phyloP scores from a whole-genome alignment of 2,329 filamentous ascomycete genomes.

The Cercospora beticola region DNA sequence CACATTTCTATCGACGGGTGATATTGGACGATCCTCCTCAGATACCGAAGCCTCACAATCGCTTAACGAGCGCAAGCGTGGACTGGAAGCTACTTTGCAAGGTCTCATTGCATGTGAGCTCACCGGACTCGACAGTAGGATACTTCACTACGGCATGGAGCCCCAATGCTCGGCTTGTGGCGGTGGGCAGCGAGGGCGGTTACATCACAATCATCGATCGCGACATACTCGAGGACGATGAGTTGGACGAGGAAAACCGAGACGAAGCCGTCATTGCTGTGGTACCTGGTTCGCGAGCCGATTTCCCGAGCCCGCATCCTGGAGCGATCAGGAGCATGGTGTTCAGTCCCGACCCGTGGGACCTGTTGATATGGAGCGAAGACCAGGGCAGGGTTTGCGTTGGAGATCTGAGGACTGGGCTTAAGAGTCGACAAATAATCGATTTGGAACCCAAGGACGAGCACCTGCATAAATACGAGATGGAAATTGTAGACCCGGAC shows the following conservation, averaged over 20 bases:
- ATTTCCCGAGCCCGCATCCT: constrained; percentile 49
- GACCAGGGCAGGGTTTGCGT: constrained; percentile 75
- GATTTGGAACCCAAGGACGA: constrained; percentile 59
- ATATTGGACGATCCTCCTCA: constrained; percentile 36
- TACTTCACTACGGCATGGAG: constrained; percentile 81
- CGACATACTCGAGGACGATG: constrained; percentile 39
- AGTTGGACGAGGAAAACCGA: constrained; percentile 40
- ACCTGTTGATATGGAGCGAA: constrained; percentile 91
- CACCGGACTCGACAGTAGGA: constrained; percentile 45
- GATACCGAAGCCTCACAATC: constrained; percentile 41
- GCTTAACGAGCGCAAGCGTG: constrained; percentile 35
- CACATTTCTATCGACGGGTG: constrained; percentile 73
- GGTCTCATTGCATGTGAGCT: constrained; percentile 44
- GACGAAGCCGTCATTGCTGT: constrained; percentile 67
- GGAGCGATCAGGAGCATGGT: constrained; percentile 89
- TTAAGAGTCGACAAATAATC: constrained; percentile 67
- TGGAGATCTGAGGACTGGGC: constrained; percentile 68
- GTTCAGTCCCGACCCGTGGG: constrained; percentile 86
- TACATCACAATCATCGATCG: constrained; percentile 74
- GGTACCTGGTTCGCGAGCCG: constrained; percentile 74
- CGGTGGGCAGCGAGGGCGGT: constrained; percentile 77
- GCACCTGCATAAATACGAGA: constrained; percentile 55
- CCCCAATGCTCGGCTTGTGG: constrained; percentile 66
- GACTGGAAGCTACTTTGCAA: constrained; percentile 46
- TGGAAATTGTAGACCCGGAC: constrained; percentile 39